These are phyloP conservation scores for Alternaria burnsii DNA, from an alignment of 2,329 filamentous ascomycete species.

Conservation along the genomic window DNA sequence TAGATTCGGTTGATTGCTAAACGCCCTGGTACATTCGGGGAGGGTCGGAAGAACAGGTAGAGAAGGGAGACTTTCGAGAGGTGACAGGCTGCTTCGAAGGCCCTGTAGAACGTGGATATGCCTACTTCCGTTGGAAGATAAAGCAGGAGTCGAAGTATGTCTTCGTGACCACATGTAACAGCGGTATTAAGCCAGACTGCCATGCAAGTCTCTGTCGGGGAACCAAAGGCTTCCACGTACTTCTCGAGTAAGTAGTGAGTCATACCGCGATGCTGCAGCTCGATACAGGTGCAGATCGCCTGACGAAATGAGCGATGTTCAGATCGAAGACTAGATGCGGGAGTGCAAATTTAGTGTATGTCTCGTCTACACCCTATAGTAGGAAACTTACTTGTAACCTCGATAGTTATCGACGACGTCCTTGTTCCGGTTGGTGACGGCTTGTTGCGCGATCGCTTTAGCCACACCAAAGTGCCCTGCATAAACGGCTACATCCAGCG, in stretches of 20 bases:
- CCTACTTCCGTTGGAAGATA: accelerated
- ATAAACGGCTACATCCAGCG: neutral
- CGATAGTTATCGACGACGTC: neutral
- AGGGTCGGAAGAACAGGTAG: neutral
- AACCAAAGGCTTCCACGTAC: neutral
- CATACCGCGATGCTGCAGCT: neutral
- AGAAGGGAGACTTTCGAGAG: neutral
- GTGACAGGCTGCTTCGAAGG: neutral
- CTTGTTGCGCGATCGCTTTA: neutral
- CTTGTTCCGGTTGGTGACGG: neutral
- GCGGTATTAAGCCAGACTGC: neutral
- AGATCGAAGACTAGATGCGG: no score
- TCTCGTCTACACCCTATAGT: no score
- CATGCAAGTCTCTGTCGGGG: neutral
- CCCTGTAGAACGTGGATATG: neutral
- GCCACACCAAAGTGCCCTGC: neutral
- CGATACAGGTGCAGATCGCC: neutral
- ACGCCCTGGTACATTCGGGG: neutral
- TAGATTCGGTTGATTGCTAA: neutral
- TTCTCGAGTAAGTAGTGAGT: neutral
- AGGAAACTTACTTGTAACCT: no score
- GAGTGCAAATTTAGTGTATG: no score
- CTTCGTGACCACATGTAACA: neutral
- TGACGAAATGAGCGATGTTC: neutral
- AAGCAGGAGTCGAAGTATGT: neutral